A percentile compares a stretch with the other conserved stretches of the same genome.
These are phyloP conservation scores for Gigaspora rosea DNA, from an alignment of 192 early-diverging fungal species.

Conservation along the genomic window DNA sequence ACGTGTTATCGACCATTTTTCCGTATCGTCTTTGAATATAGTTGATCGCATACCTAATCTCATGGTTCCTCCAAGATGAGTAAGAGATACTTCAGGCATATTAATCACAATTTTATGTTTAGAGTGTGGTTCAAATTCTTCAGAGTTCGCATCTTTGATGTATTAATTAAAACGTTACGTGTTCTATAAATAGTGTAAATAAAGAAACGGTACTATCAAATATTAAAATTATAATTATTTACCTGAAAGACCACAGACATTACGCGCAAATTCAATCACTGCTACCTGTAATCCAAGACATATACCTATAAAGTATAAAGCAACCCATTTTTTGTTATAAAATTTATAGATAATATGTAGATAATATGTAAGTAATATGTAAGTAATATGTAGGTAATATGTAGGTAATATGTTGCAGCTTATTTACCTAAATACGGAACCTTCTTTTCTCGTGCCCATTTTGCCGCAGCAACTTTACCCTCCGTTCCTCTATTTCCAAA, in stretches of 20 bases:
- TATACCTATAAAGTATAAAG: constrained; percentile 48
- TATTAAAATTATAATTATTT: neutral
- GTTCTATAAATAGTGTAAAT: neutral
- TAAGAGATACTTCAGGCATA: constrained; percentile 97
- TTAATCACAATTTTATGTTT: constrained; percentile 81
- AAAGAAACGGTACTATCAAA: neutral
- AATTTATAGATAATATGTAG: neutral
- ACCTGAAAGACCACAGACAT: constrained; percentile 76
- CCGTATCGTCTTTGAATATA: constrained; percentile 68
- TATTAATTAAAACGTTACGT: neutral
- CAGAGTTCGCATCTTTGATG: constrained; percentile 69
- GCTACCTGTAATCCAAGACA: constrained; percentile 98
- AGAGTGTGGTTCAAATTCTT: constrained; percentile 80
- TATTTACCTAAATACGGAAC: constrained; percentile 86
- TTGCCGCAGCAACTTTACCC: constrained; percentile 92
- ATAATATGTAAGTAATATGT: neutral
- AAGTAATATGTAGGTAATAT: neutral
- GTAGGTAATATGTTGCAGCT: neutral
- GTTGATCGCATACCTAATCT: constrained; percentile 86
- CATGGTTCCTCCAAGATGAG: constrained; percentile 97
- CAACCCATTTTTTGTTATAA: neutral
- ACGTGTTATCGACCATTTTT: constrained; percentile 64
- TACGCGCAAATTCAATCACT: constrained; percentile 95
- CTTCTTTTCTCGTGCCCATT: constrained; percentile 97
- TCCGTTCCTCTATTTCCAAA: constrained; percentile 97